Evolutionary conservation across 2,329 filamentous ascomycete genomes (phyloP), one percentile per base, ranked within the genome.

Genomic region (Pestalotiopsis sp.): DNA sequence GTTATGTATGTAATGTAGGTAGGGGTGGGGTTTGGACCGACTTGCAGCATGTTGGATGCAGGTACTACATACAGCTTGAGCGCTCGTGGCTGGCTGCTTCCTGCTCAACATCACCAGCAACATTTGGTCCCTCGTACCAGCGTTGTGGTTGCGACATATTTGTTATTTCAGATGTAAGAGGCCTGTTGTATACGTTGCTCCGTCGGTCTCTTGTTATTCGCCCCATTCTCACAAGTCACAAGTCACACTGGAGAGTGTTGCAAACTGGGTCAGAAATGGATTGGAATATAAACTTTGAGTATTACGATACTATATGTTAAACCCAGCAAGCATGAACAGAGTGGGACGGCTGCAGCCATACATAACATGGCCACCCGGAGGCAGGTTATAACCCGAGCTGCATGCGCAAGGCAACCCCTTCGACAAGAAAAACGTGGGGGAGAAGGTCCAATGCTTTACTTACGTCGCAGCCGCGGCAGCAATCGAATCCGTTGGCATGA

Each of bases 11-110:
- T 23, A 23, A 23, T 23, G 68, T 64, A 66, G 58, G 69, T 72
- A 73, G 75, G 75, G 73, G 69, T 74, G 70, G 58, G 68, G 74
- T 77, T 68, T 70, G 74, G 75, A 71, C 65, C 66, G 69, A 73
- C 72, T 73, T 73, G 74, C 75, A 77, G 74, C 68, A 65, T 45
- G 27, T 20, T 49, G 14, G 61, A 64, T 39, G 59, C 59, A 62
- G 45, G 45, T 52, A 52, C 45, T 52, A n/a, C 14, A 6, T 27
- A 36, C 31, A 36, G 31, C 31, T 36, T 36, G 31, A 9, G 31
- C 31, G 31, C 31, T 36, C 31, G 31, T 36, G 31, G 31, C 31
- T 36, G 31, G 31, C 31, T 36, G 31, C 31, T 36, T 36, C 31
- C 31, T 36, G 31, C 6, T 36, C 31, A 36, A 36, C 31, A 36